Evolutionary conservation across 2,329 filamentous ascomycete genomes (phyloP), one percentile per base, ranked within the genome.

Genomic region (Raffaelea albimanens): DNA sequence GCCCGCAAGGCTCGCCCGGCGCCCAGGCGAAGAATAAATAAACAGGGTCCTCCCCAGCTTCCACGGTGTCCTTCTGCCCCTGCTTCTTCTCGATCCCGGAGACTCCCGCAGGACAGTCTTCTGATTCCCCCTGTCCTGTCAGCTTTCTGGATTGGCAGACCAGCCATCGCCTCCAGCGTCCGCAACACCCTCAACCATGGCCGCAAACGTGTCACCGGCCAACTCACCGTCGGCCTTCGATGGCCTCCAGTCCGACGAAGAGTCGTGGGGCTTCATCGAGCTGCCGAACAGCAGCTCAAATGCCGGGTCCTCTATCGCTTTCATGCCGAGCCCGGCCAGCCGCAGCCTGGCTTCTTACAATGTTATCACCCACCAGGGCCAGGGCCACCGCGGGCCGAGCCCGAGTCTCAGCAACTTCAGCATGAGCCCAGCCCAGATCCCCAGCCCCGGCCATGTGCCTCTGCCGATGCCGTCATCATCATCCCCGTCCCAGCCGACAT

Each of bases 271-370:
- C 44, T 66, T 67, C 40, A 58, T 71, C 50, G 63, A 68, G 49
- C 62, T 63, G 48, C 57, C 62, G 29, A 59, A 59, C 43, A 55
- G 59, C 48, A 60, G 57, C 23, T 66, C 65, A 16, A 62, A 57
- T 3, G 55, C 67, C 0, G 65, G 61, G 0, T 69, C 69, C 1
- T 52, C 53, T 2, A 61, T 68, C 10, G 68, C 65, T 18, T 71
- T 75, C 50, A 60, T 72, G 18, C 67, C 70, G 22, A 76, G 75
- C 52, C 74, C 75, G 5, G 68, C 67, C 11, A 73, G 67, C 54
- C 67, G 68, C 14, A 77, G 74, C 50, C 58, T 78, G 54, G 68
- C 66, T 34, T 73, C 74, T 20, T 78, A 70, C 60, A 66, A 65
- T 13, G 59, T 77, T 40, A 59, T 77, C 42, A 65, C 67, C 25